Evolutionary conservation across 2,329 filamentous ascomycete species (phyloP).

Genomic region (Fusarium camptoceras): DNA sequence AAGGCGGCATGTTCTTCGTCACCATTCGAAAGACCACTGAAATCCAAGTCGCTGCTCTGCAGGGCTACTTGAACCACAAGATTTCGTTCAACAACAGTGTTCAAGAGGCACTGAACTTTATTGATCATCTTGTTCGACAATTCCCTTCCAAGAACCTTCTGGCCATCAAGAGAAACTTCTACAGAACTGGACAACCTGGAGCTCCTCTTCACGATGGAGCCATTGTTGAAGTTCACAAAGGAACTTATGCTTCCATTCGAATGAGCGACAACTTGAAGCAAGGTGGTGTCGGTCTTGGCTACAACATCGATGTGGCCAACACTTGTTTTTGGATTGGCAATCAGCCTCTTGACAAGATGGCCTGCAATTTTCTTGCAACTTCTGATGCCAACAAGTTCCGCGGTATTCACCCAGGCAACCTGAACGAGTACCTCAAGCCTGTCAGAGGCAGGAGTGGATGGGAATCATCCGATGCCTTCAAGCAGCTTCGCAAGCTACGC

Average conservation of each 20-base stretch:
- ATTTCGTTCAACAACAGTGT: constrained; percentile 73
- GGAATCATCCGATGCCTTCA: constrained; percentile 64
- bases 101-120: constrained; percentile 86
- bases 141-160: constrained; percentile 75
- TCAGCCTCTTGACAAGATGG: constrained; percentile 55
- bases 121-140: constrained; percentile 90
- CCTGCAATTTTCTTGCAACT: constrained; percentile 50
- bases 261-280: constrained; percentile 68
- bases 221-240: constrained; percentile 84
- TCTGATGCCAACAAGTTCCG: constrained; percentile 47
- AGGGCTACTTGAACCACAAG: constrained; percentile 72
- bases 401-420: constrained; percentile 40
- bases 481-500: constrained; percentile 63
- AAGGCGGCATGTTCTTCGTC: constrained; percentile 67
- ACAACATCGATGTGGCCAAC: constrained; percentile 94
- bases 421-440: constrained; percentile 53
- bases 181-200: constrained; percentile 64
- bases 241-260: constrained; percentile 87
- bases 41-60: constrained; percentile 75
- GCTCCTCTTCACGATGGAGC: constrained; percentile 65
- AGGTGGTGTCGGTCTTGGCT: constrained; percentile 71
- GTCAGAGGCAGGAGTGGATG: constrained; percentile 41
- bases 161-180: constrained; percentile 86
- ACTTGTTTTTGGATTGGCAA: constrained; percentile 81
- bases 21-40: constrained; percentile 72